Evolutionary conservation across 1,284 basidiomycete genomes (phyloP).

Genomic region (Pseudozyma sp.): DNA sequence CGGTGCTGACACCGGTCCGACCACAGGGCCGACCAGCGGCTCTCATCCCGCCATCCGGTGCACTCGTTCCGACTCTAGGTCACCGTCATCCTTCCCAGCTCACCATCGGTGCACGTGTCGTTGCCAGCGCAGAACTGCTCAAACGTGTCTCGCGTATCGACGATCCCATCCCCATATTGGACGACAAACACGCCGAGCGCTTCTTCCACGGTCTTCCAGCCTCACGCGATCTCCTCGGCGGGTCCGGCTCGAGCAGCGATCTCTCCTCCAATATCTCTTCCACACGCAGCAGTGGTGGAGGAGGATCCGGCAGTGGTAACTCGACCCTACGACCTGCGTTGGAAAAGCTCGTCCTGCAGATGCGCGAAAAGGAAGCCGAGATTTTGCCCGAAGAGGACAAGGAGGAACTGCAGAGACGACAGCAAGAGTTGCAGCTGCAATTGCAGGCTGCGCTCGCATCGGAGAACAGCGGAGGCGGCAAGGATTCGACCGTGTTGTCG

Average conservation of each 20-base stretch:
- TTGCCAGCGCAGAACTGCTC: slow-evolving; percentile 50
- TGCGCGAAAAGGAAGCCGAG: slow-evolving; percentile 44
- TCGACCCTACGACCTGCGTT: slow-evolving; percentile 54
- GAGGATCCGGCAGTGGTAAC: slow-evolving; percentile 56
- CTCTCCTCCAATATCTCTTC: slow-evolving; percentile 52
- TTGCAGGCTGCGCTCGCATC: slow-evolving; percentile 48
- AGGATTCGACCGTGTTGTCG: slow-evolving; percentile 30
- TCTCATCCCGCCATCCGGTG: slow-evolving; percentile 51
- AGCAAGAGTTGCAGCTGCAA: slow-evolving; percentile 52
- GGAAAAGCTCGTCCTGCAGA: slow-evolving; percentile 50
- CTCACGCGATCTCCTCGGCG: slow-evolving; percentile 56
- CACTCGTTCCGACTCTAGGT: slow-evolving; percentile 53
- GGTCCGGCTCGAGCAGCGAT: slow-evolving; percentile 52
- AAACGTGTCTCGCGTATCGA: slow-evolving; percentile 54
- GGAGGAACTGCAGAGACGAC: slow-evolving; percentile 45
- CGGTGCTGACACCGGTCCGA: slow-evolving; percentile 58
- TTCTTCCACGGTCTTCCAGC: slow-evolving; percentile 65
- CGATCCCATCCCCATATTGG: slow-evolving; percentile 61
- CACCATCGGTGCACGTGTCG: slow-evolving; percentile 53
- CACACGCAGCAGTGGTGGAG: slow-evolving; percentile 49
- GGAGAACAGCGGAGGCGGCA: slow-evolving; percentile 27
- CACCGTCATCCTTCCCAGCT: slow-evolving; percentile 59
- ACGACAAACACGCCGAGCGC: slow-evolving; percentile 64
- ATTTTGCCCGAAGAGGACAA: slow-evolving; percentile 43
- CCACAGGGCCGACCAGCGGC: slow-evolving; percentile 61